These are phyloP conservation scores for Lachnellula occidentalis DNA, from an alignment of 2,329 filamentous ascomycete species.

Conservation along the genomic window DNA sequence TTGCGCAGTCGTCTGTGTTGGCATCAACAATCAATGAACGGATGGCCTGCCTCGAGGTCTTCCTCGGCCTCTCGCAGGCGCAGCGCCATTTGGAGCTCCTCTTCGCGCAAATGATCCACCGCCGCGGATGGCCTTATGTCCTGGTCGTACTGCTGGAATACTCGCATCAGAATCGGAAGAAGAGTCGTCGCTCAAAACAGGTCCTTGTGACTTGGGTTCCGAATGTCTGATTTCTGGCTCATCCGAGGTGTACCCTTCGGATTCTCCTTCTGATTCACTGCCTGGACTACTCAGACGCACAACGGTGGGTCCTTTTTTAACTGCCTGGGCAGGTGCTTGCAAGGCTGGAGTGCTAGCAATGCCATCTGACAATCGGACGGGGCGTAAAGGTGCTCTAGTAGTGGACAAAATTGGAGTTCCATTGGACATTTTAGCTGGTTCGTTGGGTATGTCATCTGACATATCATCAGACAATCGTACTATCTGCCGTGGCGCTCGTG, in stretches of 20 bases:
- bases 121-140: conserved; percentile 3
- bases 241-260: not conserved
- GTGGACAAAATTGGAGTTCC: not conserved
- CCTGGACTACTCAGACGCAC: conserved; percentile 23
- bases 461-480: not conserved
- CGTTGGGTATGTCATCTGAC: not conserved
- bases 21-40: not conserved
- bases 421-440: not conserved
- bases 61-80: conserved; percentile 1
- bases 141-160: conserved; percentile 14
- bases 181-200: conserved; percentile 7
- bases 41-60: not conserved
- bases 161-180: conserved; percentile 17
- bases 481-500: not conserved
- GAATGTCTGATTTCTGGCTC: not conserved
- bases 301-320: conserved; percentile 22
- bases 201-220: not conserved
- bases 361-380: not conserved
- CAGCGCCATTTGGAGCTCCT: not conserved
- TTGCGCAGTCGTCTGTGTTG: not conserved
- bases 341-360: not conserved
- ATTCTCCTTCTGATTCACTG: conserved; percentile 12
- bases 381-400: not conserved
- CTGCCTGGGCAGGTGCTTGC: not conserved
- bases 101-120: not conserved